Evolutionary conservation across 2,329 filamentous ascomycete genomes (phyloP).

Genomic region (Sarocladium kiliense): DNA sequence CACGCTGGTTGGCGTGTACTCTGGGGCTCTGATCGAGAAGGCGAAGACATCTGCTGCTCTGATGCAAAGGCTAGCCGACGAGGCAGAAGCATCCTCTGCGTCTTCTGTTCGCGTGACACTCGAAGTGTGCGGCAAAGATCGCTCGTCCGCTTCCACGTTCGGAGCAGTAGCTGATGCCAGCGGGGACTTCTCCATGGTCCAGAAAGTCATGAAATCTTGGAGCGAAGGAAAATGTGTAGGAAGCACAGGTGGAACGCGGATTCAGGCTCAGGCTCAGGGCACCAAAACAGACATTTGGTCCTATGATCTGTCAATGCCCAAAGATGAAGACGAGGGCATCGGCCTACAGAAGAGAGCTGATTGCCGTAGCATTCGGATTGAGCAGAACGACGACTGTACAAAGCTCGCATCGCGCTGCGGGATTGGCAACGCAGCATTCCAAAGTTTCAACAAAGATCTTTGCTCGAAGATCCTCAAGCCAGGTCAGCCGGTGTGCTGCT

Average conservation of each 20-base stretch:
- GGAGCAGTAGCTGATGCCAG: conserved; percentile 21
- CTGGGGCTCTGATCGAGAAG: neutral
- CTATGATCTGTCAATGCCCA: too few species aligned
- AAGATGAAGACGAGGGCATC: too few species aligned
- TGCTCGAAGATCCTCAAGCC: conserved; percentile 22
- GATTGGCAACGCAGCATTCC: conserved; percentile 23
- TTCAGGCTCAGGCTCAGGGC: too few species aligned
- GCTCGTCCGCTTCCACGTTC: conserved; percentile 8
- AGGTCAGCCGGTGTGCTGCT: conserved; percentile 31
- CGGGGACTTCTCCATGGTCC: conserved; percentile 21
- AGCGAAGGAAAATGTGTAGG: conserved; percentile 16
- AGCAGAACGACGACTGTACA: conserved; percentile 24
- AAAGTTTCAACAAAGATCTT: conserved; percentile 24
- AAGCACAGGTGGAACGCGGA: too few species aligned
- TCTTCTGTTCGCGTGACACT: too few species aligned
- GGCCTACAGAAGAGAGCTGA: conserved; percentile 9
- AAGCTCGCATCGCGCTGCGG: conserved; percentile 25
- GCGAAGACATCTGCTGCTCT: neutral
- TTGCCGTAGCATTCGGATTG: conserved; percentile 16
- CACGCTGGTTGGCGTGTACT: neutral
- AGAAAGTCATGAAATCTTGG: conserved; percentile 19
- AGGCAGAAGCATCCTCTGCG: too few species aligned
- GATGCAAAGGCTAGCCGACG: neutral
- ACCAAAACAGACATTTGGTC: too few species aligned
- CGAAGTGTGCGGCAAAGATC: neutral